Evolutionary conservation across 1,139 yeast genomes (phyloP).

Genomic region (Pichia sp.): DNA sequence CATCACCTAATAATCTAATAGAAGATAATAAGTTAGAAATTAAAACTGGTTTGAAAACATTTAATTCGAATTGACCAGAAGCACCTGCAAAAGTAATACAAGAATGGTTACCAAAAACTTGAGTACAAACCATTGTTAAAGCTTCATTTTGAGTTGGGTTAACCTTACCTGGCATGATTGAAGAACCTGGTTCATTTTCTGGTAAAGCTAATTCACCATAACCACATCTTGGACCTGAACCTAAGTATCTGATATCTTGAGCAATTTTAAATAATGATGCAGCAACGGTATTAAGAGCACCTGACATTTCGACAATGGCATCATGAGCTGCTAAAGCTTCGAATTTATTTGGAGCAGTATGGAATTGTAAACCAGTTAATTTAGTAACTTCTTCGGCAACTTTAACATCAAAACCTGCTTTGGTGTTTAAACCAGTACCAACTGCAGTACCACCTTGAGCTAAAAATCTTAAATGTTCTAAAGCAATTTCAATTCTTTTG

Average conservation of each 20-base stretch:
- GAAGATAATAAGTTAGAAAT: constrained; percentile 84
- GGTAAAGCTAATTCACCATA: constrained; percentile 94
- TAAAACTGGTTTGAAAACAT: constrained; percentile 96
- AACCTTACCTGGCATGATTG: constrained; percentile 99
- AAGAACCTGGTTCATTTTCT: constrained; percentile 98
- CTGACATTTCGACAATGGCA: constrained; percentile 94
- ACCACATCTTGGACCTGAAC: constrained; percentile 99
- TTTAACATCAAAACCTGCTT: constrained; percentile 76
- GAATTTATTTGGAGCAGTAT: constrained; percentile 96
- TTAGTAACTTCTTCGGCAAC: constrained; percentile 74
- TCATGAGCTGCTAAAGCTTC: constrained; percentile 99
- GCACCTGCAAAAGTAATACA: constrained; percentile 97
- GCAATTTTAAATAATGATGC: constrained; percentile 92
- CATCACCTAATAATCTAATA: constrained; percentile 83
- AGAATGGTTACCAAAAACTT: constrained; percentile 94
- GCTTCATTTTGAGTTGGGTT: constrained; percentile 99
- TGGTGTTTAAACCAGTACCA: constrained; percentile 96
- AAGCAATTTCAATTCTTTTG: constrained; percentile 68
- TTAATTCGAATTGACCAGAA: constrained; percentile 95
- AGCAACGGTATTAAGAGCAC: constrained; percentile 94
- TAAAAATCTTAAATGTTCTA: constrained; percentile 70
- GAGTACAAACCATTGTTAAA: constrained; percentile 94
- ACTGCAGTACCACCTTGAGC: constrained; percentile 99
- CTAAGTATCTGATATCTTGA: constrained; percentile 94
- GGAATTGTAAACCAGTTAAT: constrained; percentile 80